Evolutionary conservation across 2,329 filamentous ascomycete genomes (phyloP).

Genomic region (Apiospora sp.): DNA sequence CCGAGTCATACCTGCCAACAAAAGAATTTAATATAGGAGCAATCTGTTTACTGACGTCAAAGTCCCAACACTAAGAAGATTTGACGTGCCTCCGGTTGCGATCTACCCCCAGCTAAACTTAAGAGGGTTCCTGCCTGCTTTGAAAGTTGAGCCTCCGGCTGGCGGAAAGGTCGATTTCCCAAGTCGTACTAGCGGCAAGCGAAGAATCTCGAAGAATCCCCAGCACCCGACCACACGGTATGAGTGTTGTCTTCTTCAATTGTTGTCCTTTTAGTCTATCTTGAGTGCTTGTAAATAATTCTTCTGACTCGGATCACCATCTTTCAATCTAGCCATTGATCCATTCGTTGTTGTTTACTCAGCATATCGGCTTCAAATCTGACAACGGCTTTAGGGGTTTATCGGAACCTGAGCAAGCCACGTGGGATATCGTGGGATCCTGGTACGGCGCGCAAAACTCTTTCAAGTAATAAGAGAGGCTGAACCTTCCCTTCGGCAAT

Average conservation of each 20-base stretch:
- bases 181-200: slow-evolving; percentile 12
- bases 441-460: neutral
- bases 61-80: neutral
- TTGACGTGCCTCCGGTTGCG: neutral
- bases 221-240: neutral
- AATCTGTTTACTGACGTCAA: slow-evolving; percentile 9
- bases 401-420: neutral
- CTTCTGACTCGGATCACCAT: neutral
- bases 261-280: neutral
- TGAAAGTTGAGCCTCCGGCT: slow-evolving; percentile 2
- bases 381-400: neutral
- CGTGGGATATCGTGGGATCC: slow-evolving; percentile 16
- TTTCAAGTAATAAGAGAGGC: neutral
- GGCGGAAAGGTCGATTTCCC: neutral
- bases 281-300: neutral
- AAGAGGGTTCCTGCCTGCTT: neutral
- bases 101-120: neutral
- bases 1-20: neutral
- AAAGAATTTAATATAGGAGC: neutral
- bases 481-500: neutral
- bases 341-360: neutral
- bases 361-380: neutral
- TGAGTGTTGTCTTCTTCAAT: neutral
- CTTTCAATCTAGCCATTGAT: neutral
- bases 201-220: slow-evolving; percentile 6